phyloP scores from a whole-genome alignment of 495 filamentous ascomycete species.

The Diplogelasinospora grovesii region DNA sequence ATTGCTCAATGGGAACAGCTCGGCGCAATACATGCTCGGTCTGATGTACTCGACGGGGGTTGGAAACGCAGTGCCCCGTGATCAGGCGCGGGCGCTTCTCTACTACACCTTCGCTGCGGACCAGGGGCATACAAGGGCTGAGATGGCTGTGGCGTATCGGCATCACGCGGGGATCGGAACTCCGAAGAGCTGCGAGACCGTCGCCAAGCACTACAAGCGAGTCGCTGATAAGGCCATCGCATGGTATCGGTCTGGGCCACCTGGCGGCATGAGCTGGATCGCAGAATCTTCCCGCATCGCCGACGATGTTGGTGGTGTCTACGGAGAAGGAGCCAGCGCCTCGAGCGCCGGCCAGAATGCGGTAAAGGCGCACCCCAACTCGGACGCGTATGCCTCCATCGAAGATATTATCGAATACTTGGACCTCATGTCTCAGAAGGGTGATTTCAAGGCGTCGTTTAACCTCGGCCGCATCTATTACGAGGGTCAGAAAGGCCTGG shows the following conservation, averaged over 20 bases:
- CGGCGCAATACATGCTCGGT: conserved; percentile 91
- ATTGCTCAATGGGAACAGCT: conserved; percentile 71
- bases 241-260: conserved; percentile 81
- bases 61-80: conserved; percentile 70
- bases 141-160: conserved; percentile 91
- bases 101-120: conserved; percentile 94
- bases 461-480: conserved; percentile 85
- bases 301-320: conserved; percentile 87
- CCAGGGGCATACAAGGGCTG: conserved; percentile 71
- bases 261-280: conserved; percentile 73
- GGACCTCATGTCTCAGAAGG: conserved; percentile 88
- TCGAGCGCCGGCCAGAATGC: conserved; percentile 85
- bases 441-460: conserved; percentile 86
- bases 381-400: conserved; percentile 71
- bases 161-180: conserved; percentile 81
- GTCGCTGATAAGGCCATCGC: conserved; percentile 90
- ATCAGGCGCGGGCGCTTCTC: conserved; percentile 86
- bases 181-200: conserved; percentile 77
- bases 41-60: conserved; percentile 95
- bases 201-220: conserved; percentile 80
- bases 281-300: conserved; percentile 72
- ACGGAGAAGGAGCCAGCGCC: conserved; percentile 90
- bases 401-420: conserved; percentile 94
- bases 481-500: conserved; percentile 72
- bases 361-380: conserved; percentile 57